Evolutionary conservation across 345 rosid species (phyloP).

Genomic region (Salix caprea): DNA sequence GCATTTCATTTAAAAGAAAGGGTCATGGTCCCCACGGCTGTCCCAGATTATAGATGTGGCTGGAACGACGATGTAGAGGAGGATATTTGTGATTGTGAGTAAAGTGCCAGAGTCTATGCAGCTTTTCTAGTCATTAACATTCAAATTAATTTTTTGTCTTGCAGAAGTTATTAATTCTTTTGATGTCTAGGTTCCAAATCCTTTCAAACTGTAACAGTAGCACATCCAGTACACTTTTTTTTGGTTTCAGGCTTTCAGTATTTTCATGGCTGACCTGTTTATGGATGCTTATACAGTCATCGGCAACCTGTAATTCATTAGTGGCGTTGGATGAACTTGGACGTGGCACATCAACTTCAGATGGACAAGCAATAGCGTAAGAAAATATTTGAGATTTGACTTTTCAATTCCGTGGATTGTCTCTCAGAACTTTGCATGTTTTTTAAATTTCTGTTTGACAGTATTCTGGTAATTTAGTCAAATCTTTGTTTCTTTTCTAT

Average conservation of each 20-base stretch:
- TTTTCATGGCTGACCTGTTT: not conserved
- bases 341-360: conserved; percentile 95
- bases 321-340: conserved; percentile 97
- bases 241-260: not conserved
- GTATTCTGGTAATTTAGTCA: not conserved
- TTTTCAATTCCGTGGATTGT: not conserved
- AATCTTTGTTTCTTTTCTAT: not conserved
- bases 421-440: not conserved
- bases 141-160: not conserved
- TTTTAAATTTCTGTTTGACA: not conserved
- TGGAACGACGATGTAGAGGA: not conserved
- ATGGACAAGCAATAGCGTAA: conserved; percentile 99
- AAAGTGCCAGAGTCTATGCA: not conserved
- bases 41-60: not conserved
- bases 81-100: not conserved
- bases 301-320: conserved; percentile 71
- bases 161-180: not conserved
- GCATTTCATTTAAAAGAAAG: not conserved
- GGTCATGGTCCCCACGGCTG: not conserved
- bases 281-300: conserved; percentile 44
- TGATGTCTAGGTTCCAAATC: not conserved
- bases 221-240: not conserved
- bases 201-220: not conserved
- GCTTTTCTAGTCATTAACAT: not conserved
- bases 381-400: conserved; percentile 2